These are phyloP conservation scores for Candida endomychidarum DNA, from an alignment of 805 yeast genomes.

Conservation along the genomic window DNA sequence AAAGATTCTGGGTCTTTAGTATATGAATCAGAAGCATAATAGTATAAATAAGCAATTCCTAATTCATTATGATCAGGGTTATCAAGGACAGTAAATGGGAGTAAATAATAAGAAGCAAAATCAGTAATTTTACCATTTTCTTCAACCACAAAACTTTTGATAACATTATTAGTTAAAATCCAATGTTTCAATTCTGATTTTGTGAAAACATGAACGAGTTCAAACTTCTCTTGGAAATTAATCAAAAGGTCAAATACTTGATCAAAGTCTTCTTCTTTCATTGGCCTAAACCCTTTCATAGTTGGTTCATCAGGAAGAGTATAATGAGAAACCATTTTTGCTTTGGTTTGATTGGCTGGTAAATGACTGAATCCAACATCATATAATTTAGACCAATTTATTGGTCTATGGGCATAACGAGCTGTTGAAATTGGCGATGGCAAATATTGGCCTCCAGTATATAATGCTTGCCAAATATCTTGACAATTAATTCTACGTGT, in stretches of 20 bases:
- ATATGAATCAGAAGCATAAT: conserved; percentile 74
- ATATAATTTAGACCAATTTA: conserved; percentile 85
- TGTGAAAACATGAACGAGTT: conserved; percentile 65
- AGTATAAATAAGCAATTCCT: conserved; percentile 85
- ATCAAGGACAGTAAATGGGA: conserved; percentile 82
- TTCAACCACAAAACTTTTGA: conserved; percentile 78
- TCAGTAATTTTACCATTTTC: conserved; percentile 72
- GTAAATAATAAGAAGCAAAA: conserved; percentile 82
- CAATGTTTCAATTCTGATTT: conserved; percentile 78
- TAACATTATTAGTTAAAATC: conserved; percentile 59
- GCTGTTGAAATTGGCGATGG: conserved; percentile 92
- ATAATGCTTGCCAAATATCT: conserved; percentile 93
- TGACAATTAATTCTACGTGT: conserved; percentile 85
- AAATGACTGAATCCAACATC: conserved; percentile 88
- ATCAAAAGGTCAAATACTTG: conserved; percentile 59
- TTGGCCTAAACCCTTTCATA: conserved; percentile 55
- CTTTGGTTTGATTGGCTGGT: conserved; percentile 67
- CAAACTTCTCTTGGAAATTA: conserved; percentile 67
- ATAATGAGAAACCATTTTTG: conserved; percentile 63
- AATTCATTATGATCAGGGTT: conserved; percentile 62
- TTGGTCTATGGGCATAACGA: conserved; percentile 89
- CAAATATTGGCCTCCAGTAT: conserved; percentile 86
- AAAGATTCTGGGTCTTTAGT: conserved; percentile 30
- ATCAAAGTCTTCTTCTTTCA: conserved; percentile 61
- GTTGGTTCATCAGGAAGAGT: conserved; percentile 53